Conservation (phyloP, 768 basidiomycete genomes). For the Boletus rufocinnamomeus region DNA sequence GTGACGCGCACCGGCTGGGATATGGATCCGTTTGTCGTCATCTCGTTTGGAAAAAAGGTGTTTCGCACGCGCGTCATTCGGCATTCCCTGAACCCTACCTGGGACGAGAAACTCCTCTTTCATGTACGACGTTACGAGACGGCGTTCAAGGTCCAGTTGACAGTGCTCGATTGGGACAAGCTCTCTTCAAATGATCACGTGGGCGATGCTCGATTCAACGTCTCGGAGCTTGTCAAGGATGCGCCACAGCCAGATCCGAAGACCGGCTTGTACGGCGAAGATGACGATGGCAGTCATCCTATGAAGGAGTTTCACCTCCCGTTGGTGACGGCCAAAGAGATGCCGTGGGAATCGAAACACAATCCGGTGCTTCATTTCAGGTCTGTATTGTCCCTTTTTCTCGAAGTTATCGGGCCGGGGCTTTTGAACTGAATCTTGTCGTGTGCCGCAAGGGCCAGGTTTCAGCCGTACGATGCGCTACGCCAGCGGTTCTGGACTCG, state of each 20-base stretch:
- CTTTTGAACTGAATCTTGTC: constrained; percentile 9
- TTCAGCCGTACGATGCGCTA: constrained; percentile 91
- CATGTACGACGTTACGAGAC: constrained; percentile 90
- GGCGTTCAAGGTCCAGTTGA: constrained; percentile 73
- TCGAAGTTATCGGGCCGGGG: not conserved
- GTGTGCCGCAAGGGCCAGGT: constrained; percentile 67
- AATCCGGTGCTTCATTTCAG: constrained; percentile 68
- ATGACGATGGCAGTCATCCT: constrained; percentile 39
- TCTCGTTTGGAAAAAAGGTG: constrained; percentile 96
- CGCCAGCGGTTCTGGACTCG: constrained; percentile 90
- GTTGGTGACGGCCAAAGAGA: constrained; percentile 60
- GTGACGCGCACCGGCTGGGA: constrained; percentile 90
- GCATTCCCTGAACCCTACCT: constrained; percentile 81
- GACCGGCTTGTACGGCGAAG: constrained; percentile 47
- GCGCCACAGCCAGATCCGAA: constrained; percentile 65
- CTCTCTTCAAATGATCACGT: constrained; percentile 86
- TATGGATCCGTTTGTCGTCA: constrained; percentile 97
- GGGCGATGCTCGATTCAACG: constrained; percentile 72
- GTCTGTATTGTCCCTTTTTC: constrained; percentile 35
- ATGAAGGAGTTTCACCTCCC: constrained; percentile 77
- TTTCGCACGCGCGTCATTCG: constrained; percentile 90
- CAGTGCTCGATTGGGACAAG: constrained; percentile 97
- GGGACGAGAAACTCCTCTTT: constrained; percentile 96
- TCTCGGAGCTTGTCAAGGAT: constrained; percentile 66
- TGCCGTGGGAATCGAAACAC: constrained; percentile 71